These are phyloP conservation scores for Cucurbita moschata DNA, from an alignment of 306 rosid species.

Conservation along the genomic window DNA sequence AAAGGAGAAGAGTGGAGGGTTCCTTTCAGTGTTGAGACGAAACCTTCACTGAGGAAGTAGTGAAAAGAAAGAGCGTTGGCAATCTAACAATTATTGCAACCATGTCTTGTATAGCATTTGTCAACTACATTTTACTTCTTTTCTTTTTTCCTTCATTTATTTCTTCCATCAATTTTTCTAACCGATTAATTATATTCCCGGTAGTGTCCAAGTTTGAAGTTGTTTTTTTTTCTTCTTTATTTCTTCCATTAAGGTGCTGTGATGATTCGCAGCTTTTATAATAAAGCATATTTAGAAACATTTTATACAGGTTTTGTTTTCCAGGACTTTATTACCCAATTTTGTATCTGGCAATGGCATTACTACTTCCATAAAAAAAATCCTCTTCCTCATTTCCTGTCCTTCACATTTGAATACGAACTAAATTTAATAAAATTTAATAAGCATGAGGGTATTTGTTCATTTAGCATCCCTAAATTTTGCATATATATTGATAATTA, in stretches of 20 bases:
- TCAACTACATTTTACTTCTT: background rate
- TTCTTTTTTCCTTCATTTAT: background rate
- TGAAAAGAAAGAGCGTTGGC: background rate
- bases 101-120: slow-evolving; percentile 4
- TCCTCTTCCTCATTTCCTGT: too few relatives aligned
- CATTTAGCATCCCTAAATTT: too few relatives aligned
- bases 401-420: too few relatives aligned
- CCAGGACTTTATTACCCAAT: background rate
- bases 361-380: background rate
- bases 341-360: background rate
- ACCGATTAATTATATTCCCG: slow-evolving; percentile 4
- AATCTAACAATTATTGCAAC: background rate
- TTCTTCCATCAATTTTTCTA: slow-evolving; percentile 4
- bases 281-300: background rate
- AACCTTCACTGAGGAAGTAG: background rate
- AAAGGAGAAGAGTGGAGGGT: slow-evolving; percentile 2
- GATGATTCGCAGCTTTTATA: background rate
- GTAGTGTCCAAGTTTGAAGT: background rate
- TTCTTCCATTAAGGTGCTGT: background rate
- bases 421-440: too few relatives aligned
- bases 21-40: slow-evolving; percentile 8
- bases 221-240: background rate
- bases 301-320: background rate
- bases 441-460: too few relatives aligned
- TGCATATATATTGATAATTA: too few relatives aligned